A percentile compares a stretch with the other conserved stretches of the same genome.
phyloP scores from a whole-genome alignment of 148 eudicot genomes.

The Chenopodium formosanum region DNA sequence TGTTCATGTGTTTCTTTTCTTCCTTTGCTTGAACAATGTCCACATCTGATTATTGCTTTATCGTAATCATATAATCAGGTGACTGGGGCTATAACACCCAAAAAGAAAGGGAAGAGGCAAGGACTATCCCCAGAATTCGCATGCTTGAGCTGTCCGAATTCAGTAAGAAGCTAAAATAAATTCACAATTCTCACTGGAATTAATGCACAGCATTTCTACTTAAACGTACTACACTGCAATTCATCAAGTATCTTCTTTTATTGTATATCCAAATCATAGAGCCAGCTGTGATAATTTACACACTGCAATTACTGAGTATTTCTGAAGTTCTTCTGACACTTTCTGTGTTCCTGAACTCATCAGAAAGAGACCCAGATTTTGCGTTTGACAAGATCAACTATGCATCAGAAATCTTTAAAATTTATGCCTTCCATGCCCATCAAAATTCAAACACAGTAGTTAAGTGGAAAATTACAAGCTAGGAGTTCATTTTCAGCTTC shows the following conservation, averaged over 20 bases:
- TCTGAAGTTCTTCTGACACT: background rate
- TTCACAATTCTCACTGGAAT: constrained; percentile 8
- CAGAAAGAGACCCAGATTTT: background rate
- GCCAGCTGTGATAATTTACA: background rate
- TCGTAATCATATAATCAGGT: constrained; percentile 43
- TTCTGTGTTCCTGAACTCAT: background rate
- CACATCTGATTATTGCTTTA: background rate
- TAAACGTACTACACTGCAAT: background rate
- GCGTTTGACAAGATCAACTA: background rate
- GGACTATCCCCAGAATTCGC: constrained; percentile 63
- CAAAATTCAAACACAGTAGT: background rate
- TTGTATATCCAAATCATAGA: background rate
- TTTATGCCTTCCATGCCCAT: background rate
- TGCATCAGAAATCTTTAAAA: background rate
- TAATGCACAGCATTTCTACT: background rate
- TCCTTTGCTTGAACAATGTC: constrained; percentile 3
- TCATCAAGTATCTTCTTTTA: background rate
- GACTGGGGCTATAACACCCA: constrained; percentile 95
- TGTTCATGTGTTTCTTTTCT: background rate
- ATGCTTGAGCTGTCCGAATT: constrained; percentile 78
- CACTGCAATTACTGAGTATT: background rate
- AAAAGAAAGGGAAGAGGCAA: constrained; percentile 87
- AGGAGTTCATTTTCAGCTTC: background rate
- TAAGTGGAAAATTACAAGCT: background rate
- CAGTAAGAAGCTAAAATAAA: constrained; percentile 75